Percentiles rank a stretch among this genome's conserved stretches.
phyloP scores from a whole-genome alignment of 805 yeast species.

The Barnettozyma botsteinii region DNA sequence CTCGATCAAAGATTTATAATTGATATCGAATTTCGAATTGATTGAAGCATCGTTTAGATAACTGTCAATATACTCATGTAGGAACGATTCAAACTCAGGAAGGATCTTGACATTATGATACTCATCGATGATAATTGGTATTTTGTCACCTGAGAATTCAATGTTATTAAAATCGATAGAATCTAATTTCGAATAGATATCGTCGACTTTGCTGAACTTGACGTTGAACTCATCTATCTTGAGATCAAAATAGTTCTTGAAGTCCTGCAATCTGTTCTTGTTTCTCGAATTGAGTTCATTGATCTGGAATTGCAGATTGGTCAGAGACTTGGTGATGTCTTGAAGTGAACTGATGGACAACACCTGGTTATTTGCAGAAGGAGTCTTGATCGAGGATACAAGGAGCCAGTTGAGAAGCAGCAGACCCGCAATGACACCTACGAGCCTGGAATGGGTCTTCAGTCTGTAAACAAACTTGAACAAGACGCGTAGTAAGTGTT shows the following conservation, averaged over 20 bases:
- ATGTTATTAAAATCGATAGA: slow-evolving; percentile 9
- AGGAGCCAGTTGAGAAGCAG: background rate
- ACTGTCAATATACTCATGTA: slow-evolving; percentile 11
- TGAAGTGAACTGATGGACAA: background rate
- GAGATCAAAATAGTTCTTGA: slow-evolving; percentile 17
- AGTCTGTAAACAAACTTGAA: background rate
- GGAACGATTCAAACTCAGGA: slow-evolving; percentile 21
- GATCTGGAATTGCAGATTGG: slow-evolving; percentile 22
- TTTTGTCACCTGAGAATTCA: slow-evolving; percentile 2
- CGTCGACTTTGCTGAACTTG: slow-evolving; percentile 8
- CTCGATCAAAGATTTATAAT: slow-evolving; percentile 14
- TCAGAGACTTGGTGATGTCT: slow-evolving; percentile 20
- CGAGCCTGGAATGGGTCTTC: background rate
- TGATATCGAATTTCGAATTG: slow-evolving; percentile 9
- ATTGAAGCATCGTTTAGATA: slow-evolving; percentile 1
- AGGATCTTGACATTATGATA: slow-evolving; percentile 16
- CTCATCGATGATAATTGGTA: slow-evolving; percentile 19
- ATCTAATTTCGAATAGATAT: slow-evolving; percentile 11
- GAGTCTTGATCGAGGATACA: too few species aligned
- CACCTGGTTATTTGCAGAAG: too few species aligned
- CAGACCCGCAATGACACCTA: background rate
- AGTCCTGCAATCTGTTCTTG: slow-evolving; percentile 16
- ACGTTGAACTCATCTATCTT: slow-evolving; percentile 15
- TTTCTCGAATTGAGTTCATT: slow-evolving; percentile 19
- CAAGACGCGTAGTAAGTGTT: background rate